Conservation (phyloP, 495 filamentous ascomycete genomes). For the Talaromyces trachyspermus region DNA sequence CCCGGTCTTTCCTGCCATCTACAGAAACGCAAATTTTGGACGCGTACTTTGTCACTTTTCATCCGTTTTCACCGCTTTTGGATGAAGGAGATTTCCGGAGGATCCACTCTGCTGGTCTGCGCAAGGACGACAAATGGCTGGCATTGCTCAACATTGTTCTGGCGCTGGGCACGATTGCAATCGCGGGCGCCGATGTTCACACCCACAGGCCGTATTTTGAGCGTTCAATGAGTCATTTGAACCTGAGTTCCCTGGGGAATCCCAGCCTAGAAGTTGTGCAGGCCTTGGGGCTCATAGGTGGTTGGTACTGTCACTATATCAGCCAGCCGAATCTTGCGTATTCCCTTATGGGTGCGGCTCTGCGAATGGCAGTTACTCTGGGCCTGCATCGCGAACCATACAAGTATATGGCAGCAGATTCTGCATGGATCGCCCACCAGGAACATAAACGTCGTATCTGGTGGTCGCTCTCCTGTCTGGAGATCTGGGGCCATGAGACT, state of each 20-base stretch:
- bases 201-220: slow-evolving; percentile 68
- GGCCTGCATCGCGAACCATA: slow-evolving; percentile 67
- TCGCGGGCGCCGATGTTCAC: slow-evolving; percentile 60
- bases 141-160: slow-evolving; percentile 75
- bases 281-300: slow-evolving; percentile 61
- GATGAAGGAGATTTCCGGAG: slow-evolving; percentile 69
- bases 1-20: slow-evolving; percentile 33
- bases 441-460: slow-evolving; percentile 67
- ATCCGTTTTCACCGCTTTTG: slow-evolving; percentile 68
- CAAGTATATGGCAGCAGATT: slow-evolving; percentile 10
- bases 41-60: slow-evolving; percentile 70
- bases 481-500: slow-evolving; percentile 72
- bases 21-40: slow-evolving; percentile 58
- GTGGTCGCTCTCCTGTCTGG: slow-evolving; percentile 76
- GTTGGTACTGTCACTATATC: slow-evolving; percentile 74
- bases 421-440: slow-evolving; percentile 32
- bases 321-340: slow-evolving; percentile 69
- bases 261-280: slow-evolving; percentile 62
- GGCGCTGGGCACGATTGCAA: slow-evolving; percentile 67
- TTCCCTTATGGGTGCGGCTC: slow-evolving; percentile 32
- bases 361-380: slow-evolving; percentile 50
- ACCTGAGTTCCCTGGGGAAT: slow-evolving; percentile 51
- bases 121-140: slow-evolving; percentile 67
- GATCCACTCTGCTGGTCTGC: slow-evolving; percentile 58
- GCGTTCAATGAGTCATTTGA: slow-evolving; percentile 59